Percentiles rank a stretch among this genome's conserved stretches.
Conservation (phyloP, 768 basidiomycete species). For the Mycena vitilis region DNA sequence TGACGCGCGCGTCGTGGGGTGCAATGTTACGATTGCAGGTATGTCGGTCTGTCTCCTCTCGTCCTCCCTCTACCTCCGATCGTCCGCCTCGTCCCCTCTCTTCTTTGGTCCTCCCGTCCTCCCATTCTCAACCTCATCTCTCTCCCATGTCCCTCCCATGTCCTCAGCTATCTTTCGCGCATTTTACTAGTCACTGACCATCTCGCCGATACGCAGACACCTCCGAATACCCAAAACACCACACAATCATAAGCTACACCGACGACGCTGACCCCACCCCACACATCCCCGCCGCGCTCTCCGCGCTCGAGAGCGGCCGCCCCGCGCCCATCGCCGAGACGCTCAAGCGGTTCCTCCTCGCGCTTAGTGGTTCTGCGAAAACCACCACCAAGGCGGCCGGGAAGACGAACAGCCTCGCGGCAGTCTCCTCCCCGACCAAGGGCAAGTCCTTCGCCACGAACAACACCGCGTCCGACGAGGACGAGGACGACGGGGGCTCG, state of each 20-base stretch:
- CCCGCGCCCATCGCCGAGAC: constrained; percentile 59
- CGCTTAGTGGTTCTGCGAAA: constrained; percentile 36
- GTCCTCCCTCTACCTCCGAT: background rate
- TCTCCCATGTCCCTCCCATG: constrained; percentile 55
- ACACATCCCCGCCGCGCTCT: constrained; percentile 55
- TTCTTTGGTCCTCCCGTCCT: background rate
- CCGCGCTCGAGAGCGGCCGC: constrained; percentile 54
- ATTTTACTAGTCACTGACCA: too few species aligned
- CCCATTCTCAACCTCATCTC: background rate
- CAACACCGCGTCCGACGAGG: constrained; percentile 32
- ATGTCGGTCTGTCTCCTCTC: constrained; percentile 37
- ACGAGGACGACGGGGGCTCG: constrained; percentile 50
- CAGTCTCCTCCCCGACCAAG: constrained; percentile 23
- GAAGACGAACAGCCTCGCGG: constrained; percentile 20
- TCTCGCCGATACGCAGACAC: too few species aligned
- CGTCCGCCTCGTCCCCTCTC: constrained; percentile 30
- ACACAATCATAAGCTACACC: constrained; percentile 68
- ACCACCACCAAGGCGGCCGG: constrained; percentile 17
- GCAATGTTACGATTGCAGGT: constrained; percentile 28
- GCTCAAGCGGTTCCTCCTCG: constrained; percentile 55
- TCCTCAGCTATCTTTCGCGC: background rate
- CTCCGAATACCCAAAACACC: constrained; percentile 72
- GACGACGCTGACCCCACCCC: constrained; percentile 56
- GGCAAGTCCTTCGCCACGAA: too few species aligned
- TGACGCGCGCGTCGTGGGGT: constrained; percentile 41